Base-by-base conservation (phyloP, 441 rosid genomes). In the Sinapis alba region DNA sequence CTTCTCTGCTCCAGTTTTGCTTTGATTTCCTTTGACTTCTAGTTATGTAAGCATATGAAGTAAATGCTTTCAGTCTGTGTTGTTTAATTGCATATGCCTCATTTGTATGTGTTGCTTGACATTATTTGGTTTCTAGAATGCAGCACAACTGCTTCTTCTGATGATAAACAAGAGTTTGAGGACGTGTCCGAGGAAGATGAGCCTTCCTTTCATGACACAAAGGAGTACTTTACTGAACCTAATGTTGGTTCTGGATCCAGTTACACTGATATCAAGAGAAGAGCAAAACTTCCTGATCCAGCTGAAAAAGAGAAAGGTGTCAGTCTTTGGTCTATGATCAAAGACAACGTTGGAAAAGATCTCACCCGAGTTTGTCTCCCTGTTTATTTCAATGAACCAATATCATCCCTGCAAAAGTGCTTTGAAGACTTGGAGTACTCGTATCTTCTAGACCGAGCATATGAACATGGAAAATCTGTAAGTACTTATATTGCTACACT, bases 101-200 rank as follows among this genome's bases (percentile, higher is more conserved):
- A 21, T 62, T 26, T 73, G 71, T 43, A 21, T 62, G 12, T 73
- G 51, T 56, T 65, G 43, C 70, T 66, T 76, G 72, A 79, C 76
- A 69, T 41, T 19, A 30, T 68, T 80, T 67, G 77, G 73, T 73
- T 87, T 80, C 72, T 88, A 95, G 99, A 91, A 81, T 90, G 91
- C 84, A 93, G 98, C 84, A 93, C 97, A 7, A 91, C 97, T 41
- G 92, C 87, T 80, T 93, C 99, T 71, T 96, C 97, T 75, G 98
- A 90, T 82, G 98, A 83, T 72, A 93, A 90, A 76, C 98, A 85
- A 83, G 98, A 92, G 81, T 83, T 85, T 74, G 96, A 77, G 28
- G 77, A 71, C 51, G 57, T 71, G 15, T 66, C 73, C 50, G 80
- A 72, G 79, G 97, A 88, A 74, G 99, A 91, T 59, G 91, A 84